Conservation (phyloP, 495 filamentous ascomycete species). For the Aeminium ludgeri region DNA sequence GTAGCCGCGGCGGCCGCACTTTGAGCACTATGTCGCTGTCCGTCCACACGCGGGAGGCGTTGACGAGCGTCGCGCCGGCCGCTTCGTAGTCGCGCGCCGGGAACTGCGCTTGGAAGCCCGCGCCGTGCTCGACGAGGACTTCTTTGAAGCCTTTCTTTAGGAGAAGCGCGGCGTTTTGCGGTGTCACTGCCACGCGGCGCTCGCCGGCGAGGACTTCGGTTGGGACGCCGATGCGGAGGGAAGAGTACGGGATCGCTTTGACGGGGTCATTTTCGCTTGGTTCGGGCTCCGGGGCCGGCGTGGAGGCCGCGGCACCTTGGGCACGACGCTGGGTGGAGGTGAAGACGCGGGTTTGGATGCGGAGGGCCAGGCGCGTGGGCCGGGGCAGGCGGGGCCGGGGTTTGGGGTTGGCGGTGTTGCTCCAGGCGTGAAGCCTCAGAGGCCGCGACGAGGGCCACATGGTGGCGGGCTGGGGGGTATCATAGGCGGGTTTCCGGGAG, state of each 20-base stretch:
- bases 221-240: constrained; percentile 53
- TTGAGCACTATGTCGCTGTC: constrained; percentile 62
- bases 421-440: constrained; percentile 10
- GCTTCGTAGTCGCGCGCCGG: constrained; percentile 51
- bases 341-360: constrained; percentile 4
- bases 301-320: not conserved
- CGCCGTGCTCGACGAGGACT: constrained; percentile 57
- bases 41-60: constrained; percentile 43
- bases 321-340: constrained; percentile 1
- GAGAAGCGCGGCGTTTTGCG: constrained; percentile 57
- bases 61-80: constrained; percentile 55
- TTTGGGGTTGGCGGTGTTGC: not conserved
- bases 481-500: not conserved
- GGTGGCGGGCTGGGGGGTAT: constrained; percentile 6
- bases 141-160: constrained; percentile 64
- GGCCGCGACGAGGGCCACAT: constrained; percentile 16
- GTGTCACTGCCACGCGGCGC: constrained; percentile 62
- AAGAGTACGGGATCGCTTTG: constrained; percentile 42
- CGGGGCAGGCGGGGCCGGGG: not conserved
- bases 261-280: constrained; percentile 1
- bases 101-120: constrained; percentile 57
- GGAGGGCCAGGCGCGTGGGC: not conserved
- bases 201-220: constrained; percentile 44
- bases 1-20: constrained; percentile 43
- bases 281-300: not conserved